Conservation (phyloP, 2,329 filamentous ascomycete species). For the Monilinia polystroma region DNA sequence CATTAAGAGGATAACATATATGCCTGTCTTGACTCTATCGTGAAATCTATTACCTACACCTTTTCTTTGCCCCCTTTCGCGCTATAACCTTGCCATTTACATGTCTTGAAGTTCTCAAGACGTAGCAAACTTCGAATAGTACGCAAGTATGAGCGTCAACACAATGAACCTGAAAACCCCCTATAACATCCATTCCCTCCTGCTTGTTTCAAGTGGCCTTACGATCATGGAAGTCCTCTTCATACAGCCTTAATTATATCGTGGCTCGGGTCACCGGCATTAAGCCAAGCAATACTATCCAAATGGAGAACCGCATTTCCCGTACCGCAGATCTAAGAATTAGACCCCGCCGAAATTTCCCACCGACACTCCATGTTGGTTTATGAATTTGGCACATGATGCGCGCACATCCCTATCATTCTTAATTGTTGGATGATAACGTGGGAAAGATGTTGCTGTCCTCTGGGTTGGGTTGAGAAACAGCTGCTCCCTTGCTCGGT, state of each 20-base stretch:
- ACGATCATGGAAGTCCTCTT: too few species aligned
- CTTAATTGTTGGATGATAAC: neutral
- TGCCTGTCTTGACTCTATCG: too few species aligned
- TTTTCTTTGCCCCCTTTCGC: too few species aligned
- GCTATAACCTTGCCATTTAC: too few species aligned
- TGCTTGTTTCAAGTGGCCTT: neutral
- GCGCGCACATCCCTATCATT: neutral
- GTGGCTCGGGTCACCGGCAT: neutral
- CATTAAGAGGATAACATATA: too few species aligned
- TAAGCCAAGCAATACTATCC: neutral
- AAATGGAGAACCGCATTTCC: neutral
- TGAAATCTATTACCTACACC: too few species aligned
- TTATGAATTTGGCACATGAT: neutral
- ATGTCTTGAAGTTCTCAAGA: neutral
- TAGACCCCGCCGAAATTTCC: neutral
- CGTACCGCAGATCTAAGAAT: neutral
- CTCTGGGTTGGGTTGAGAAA: neutral
- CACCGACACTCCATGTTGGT: neutral
- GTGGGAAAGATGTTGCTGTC: neutral
- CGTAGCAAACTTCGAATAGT: neutral
- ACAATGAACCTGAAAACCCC: neutral
- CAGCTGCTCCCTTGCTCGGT: neutral
- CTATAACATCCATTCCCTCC: too few species aligned
- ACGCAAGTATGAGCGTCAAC: too few species aligned
- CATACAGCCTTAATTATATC: neutral